Evolutionary conservation across 177 flowering plant genomes (phyloP).

Genomic region (Vitis hybrid): DNA sequence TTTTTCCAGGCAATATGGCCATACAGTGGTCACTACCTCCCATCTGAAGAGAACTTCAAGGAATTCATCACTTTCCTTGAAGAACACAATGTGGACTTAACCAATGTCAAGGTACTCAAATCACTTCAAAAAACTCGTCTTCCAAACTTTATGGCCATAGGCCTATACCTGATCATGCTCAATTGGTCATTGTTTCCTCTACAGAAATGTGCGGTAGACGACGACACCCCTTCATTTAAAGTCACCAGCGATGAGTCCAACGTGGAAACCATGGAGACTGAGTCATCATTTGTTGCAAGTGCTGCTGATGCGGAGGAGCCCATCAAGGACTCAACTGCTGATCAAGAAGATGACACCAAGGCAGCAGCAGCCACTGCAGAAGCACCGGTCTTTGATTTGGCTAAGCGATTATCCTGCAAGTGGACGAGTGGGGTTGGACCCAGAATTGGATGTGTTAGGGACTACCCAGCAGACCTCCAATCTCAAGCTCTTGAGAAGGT

Average conservation of each 20-base stretch:
- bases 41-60: constrained; percentile 78
- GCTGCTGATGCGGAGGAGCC: constrained; percentile 7
- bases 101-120: constrained; percentile 67
- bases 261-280: constrained; percentile 4
- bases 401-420: constrained; percentile 49
- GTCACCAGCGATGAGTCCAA: constrained; percentile 7
- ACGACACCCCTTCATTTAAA: constrained; percentile 8
- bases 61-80: constrained; percentile 72
- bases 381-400: constrained; percentile 27
- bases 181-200: background rate
- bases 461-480: constrained; percentile 62
- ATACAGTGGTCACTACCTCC: constrained; percentile 91
- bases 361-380: constrained; percentile 5
- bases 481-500: constrained; percentile 63
- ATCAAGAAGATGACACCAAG: constrained; percentile 8
- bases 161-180: background rate
- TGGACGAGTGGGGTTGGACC: constrained; percentile 67
- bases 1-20: constrained; percentile 86
- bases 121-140: background rate
- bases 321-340: background rate
- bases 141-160: no score
- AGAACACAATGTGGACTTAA: constrained; percentile 66
- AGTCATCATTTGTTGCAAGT: no score
- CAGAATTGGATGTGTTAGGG: constrained; percentile 63
- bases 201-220: constrained; percentile 27